Conservation (phyloP, 169 alveolate genomes). For the Perkinsus chesapeaki region DNA sequence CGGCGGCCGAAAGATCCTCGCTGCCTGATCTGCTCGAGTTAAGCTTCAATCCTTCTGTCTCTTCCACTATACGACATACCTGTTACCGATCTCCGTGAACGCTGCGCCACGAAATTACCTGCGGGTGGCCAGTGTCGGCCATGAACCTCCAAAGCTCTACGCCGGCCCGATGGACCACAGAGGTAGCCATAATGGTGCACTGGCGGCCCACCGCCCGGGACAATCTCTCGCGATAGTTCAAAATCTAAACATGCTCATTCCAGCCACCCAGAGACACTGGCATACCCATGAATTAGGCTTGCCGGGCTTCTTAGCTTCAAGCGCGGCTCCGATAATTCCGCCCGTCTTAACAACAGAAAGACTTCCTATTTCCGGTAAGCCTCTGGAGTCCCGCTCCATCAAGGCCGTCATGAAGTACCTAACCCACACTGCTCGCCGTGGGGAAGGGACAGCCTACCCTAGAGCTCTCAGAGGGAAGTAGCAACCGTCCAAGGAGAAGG, state of each 20-base stretch:
- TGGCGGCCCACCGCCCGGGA: not conserved
- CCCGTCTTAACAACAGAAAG: slow-evolving; percentile 21
- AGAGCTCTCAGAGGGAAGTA: not conserved
- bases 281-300: not conserved
- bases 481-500: not conserved
- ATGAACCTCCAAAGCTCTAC: slow-evolving; percentile 31
- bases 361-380: slow-evolving; percentile 20
- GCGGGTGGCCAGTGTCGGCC: slow-evolving; percentile 33
- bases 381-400: slow-evolving; percentile 30
- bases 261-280: not conserved
- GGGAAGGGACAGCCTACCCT: not conserved
- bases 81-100: not conserved
- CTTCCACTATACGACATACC: not conserved
- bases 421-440: not conserved
- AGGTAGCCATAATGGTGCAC: not conserved
- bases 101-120: slow-evolving; percentile 1
- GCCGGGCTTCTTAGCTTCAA: not conserved
- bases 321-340: not conserved
- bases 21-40: not conserved
- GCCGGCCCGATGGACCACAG: not conserved
- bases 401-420: slow-evolving; percentile 23
- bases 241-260: not conserved
- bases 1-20: not conserved
- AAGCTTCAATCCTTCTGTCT: not conserved
- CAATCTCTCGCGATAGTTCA: not conserved